Evolutionary conservation across 495 filamentous ascomycete species (phyloP).

Genomic region (Astrothelium subdiscretum): DNA sequence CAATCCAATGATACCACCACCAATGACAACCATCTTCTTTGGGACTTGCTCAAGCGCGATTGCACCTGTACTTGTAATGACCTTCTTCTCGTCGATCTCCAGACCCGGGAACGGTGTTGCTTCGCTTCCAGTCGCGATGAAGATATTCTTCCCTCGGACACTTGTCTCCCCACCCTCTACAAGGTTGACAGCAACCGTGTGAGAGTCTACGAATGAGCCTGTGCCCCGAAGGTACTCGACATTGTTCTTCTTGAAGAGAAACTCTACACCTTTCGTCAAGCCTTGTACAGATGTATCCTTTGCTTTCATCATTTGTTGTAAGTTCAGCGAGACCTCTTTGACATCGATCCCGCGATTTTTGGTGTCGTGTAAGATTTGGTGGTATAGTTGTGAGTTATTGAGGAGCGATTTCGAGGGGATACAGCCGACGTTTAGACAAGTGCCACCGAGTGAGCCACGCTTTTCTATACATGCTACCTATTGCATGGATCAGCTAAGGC

Average conservation of each 20-base stretch:
- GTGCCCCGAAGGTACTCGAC: slow-evolving; percentile 95
- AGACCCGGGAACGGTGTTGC: slow-evolving; percentile 92
- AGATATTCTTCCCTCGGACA: slow-evolving; percentile 84
- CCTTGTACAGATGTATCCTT: slow-evolving; percentile 85
- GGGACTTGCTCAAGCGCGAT: slow-evolving; percentile 80
- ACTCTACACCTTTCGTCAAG: slow-evolving; percentile 95
- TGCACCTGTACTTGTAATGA: slow-evolving; percentile 92
- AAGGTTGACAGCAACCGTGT: slow-evolving; percentile 84
- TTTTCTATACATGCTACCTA: slow-evolving; percentile 98
- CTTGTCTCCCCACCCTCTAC: slow-evolving; percentile 81
- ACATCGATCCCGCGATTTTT: slow-evolving; percentile 96
- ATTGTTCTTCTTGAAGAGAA: slow-evolving; percentile 95
- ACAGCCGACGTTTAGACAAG: slow-evolving; percentile 97
- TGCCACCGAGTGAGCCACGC: slow-evolving; percentile 87
- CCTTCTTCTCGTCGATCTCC: slow-evolving; percentile 91
- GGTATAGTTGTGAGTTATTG: slow-evolving; percentile 98
- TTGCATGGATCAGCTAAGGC: slow-evolving; percentile 8
- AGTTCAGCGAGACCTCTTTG: slow-evolving; percentile 90
- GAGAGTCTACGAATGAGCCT: slow-evolving; percentile 72
- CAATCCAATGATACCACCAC: slow-evolving; percentile 95
- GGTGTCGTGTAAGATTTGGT: slow-evolving; percentile 92
- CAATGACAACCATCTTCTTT: slow-evolving; percentile 96
- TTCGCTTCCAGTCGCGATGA: slow-evolving; percentile 92
- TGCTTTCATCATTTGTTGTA: slow-evolving; percentile 91
- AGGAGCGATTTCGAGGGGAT: slow-evolving; percentile 98